Base-by-base conservation (phyloP, 495 filamentous ascomycete species). In the Penicillium canariense region DNA sequence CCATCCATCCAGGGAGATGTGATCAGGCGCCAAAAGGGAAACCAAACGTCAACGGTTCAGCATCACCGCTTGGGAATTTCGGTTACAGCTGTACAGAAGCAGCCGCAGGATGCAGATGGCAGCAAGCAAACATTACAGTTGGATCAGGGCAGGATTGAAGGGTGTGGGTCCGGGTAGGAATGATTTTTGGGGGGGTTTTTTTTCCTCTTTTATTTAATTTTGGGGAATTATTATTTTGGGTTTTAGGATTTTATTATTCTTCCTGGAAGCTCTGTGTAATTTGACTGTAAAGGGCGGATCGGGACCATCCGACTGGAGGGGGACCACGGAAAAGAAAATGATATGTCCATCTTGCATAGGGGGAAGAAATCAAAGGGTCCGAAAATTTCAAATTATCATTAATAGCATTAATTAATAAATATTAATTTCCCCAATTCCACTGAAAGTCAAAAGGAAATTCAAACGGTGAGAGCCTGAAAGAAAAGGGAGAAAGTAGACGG, bases 41-140 rank as follows among this genome's bases (percentile, higher is more conserved):
- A 64, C 52, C 11, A 27, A 46, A 44, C 60, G 62, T 71, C 62
- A 67, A 72, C 64, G 58, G 64, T 70, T 67, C 66, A 70, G 50
- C 59, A 67, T 63, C 59, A 52, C 53, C 36, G 53, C 50, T 62
- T 28, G 36, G 49, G 64, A 61, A 68, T 72, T 75, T 72, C 61
- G 69, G 69, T 75, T 67, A 71, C 72, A 73, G 68, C 67, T 73
- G 68, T 71, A 74, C 63, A 71, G 61, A 12, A 25, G n/a, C 60
- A 59, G 50, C 60, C 63, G 63, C 65, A 68, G 66, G 63, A 68
- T 69, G 69, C 66, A 70, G 66, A 67, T 58, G 59, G 66, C 60
- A 72, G 69, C 68, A 75, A 75, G 71, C 68, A 48, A 48, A 48
- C 46, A 48, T 48, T 30, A 73, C 61, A 43, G 48, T 59, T 52